Percentiles rank a stretch among this genome's conserved stretches.
Conservation (phyloP, 352 stramenopile genomes). For the Phytophthora megakarya region DNA sequence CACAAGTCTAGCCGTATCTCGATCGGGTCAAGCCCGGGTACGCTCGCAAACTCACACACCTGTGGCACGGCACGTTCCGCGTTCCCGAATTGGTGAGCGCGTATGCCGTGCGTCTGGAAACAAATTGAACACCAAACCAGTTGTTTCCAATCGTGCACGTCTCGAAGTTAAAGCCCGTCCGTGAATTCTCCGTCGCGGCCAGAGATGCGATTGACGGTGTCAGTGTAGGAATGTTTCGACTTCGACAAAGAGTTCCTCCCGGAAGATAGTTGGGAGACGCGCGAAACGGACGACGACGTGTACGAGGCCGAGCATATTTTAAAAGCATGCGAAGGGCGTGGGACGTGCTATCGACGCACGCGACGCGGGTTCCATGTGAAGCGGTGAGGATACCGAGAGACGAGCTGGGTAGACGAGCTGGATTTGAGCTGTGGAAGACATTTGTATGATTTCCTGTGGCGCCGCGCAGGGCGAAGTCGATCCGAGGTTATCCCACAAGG, state of each 20-base stretch:
- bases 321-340: conserved; percentile 1
- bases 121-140: no score
- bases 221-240: neutral
- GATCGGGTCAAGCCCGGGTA: no score
- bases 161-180: no score
- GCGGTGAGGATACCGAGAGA: conserved; percentile 4
- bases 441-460: conserved; percentile 9
- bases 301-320: conserved; percentile 18
- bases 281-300: neutral
- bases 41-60: no score
- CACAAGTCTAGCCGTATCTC: no score
- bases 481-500: no score
- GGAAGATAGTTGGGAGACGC: conserved; percentile 24
- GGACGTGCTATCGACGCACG: neutral
- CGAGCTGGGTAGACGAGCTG: conserved; percentile 3
- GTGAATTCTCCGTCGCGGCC: neutral
- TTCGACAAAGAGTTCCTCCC: conserved; percentile 33
- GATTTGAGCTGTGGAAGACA: conserved; percentile 11
- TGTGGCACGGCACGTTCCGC: no score
- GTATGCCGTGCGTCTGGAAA: no score
- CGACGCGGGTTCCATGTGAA: conserved; percentile 8
- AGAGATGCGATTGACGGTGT: neutral
- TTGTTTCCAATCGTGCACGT: no score
- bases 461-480: neutral
- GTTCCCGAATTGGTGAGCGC: no score